These are phyloP conservation scores for Diaporthe vaccinii DNA, from an alignment of 2,329 filamentous ascomycete species.

Conservation along the genomic window DNA sequence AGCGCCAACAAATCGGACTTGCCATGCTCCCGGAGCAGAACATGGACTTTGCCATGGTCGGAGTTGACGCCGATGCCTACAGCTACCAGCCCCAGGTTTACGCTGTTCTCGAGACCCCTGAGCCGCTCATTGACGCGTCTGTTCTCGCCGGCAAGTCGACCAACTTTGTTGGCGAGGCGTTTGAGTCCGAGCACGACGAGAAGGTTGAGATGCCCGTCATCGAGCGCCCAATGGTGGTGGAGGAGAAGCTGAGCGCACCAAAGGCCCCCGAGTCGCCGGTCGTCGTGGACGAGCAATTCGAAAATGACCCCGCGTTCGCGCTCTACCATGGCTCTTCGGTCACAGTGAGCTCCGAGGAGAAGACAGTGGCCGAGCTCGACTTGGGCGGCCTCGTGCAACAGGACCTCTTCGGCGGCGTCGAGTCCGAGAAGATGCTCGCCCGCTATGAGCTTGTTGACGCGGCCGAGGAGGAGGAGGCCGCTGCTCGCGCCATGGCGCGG, in stretches of 20 bases:
- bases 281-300: conserved; percentile 68
- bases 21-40: conserved; percentile 85
- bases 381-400: conserved; percentile 56
- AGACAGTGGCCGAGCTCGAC: conserved; percentile 56
- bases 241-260: conserved; percentile 48
- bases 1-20: conserved; percentile 81
- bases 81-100: conserved; percentile 80
- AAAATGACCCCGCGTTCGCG: conserved; percentile 73
- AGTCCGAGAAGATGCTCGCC: conserved; percentile 73
- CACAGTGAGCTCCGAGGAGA: conserved; percentile 42
- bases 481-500: conserved; percentile 61
- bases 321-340: conserved; percentile 66
- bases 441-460: conserved; percentile 75
- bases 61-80: conserved; percentile 66
- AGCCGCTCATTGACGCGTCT: conserved; percentile 68
- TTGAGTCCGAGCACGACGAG: conserved; percentile 59
- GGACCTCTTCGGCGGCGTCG: conserved; percentile 67
- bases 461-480: conserved; percentile 61
- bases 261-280: conserved; percentile 47
- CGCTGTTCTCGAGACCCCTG: conserved; percentile 78
- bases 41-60: conserved; percentile 81
- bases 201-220: conserved; percentile 70
- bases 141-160: conserved; percentile 80
- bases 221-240: conserved; percentile 57
- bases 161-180: conserved; percentile 63